Percentiles rank a stretch among this genome's conserved stretches.
Conservation (phyloP, 2,329 filamentous ascomycete genomes). For the Aspergillus phoenicis region DNA sequence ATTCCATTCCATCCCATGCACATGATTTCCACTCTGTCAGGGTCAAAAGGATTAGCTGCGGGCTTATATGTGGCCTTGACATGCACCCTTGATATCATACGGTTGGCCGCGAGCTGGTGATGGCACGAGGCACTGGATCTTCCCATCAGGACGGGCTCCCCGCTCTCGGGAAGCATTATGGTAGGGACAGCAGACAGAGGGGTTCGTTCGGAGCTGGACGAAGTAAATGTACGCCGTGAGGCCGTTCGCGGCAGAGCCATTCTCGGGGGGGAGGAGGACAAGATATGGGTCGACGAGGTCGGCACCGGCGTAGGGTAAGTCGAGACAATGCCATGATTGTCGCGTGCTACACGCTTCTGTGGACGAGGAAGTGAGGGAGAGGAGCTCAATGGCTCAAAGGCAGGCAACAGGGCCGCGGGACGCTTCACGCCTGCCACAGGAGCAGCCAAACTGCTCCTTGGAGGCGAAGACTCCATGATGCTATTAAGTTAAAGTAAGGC, state of each 20-base stretch:
- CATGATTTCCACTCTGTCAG: conserved; percentile 80
- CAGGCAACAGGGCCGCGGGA: conserved; percentile 51
- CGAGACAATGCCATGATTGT: conserved; percentile 43
- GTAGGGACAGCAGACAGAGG: conserved; percentile 83
- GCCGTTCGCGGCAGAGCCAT: conserved; percentile 53
- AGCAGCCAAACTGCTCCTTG: conserved; percentile 37
- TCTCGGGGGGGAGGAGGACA: conserved; percentile 80
- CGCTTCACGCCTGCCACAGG: conserved; percentile 48
- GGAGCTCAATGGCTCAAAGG: conserved; percentile 53
- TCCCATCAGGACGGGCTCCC: conserved; percentile 82
- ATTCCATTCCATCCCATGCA: conserved; percentile 96
- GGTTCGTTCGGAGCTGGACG: conserved; percentile 67
- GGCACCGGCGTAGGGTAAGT: conserved; percentile 93
- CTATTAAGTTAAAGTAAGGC: conserved; percentile 4
- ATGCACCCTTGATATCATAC: conserved; percentile 89
- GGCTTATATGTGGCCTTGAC: conserved; percentile 83
- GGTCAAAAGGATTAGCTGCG: conserved; percentile 66
- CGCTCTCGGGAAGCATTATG: conserved; percentile 77
- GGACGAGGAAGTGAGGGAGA: conserved; percentile 53
- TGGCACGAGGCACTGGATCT: conserved; percentile 94
- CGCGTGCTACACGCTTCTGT: conserved; percentile 50
- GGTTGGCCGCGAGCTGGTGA: conserved; percentile 89
- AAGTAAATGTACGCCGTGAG: conserved; percentile 63
- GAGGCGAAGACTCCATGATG: conserved; percentile 47
- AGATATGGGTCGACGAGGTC: conserved; percentile 88